These are phyloP conservation scores for Rhizopus stolonifer DNA, from an alignment of 371 early-diverging fungal species.

Conservation along the genomic window DNA sequence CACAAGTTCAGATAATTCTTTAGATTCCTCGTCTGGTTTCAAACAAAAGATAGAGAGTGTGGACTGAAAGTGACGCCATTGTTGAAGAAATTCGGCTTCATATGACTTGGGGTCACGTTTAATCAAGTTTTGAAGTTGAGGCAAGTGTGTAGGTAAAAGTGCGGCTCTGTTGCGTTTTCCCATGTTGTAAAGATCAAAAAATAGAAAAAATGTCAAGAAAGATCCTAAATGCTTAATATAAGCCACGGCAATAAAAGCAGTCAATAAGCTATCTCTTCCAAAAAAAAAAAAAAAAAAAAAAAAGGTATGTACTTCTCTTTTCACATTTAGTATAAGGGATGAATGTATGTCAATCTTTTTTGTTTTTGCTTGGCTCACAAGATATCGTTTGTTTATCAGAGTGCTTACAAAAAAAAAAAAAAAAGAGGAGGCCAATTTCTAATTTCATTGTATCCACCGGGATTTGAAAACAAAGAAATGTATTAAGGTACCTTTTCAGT, in stretches of 20 bases:
- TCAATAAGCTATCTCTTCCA: no score
- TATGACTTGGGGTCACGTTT: slow-evolving; percentile 92
- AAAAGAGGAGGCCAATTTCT: no score
- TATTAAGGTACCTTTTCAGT: no score
- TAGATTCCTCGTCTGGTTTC: slow-evolving; percentile 83
- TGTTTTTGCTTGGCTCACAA: no score
- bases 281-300: no score
- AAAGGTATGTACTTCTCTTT: no score
- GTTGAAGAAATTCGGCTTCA: slow-evolving; percentile 90
- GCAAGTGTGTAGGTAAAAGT: slow-evolving; percentile 80
- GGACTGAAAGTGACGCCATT: slow-evolving; percentile 89
- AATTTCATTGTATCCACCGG: no score
- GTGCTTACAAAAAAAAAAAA: no score
- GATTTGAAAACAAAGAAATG: no score
- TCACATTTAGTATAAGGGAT: no score
- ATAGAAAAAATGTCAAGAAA: slow-evolving; percentile 1
- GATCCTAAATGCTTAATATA: neutral
- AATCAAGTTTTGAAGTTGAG: slow-evolving; percentile 96
- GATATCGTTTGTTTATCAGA: no score
- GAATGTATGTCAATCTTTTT: no score
- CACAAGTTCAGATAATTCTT: slow-evolving; percentile 82
- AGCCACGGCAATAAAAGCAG: neutral
- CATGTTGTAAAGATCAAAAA: slow-evolving; percentile 27
- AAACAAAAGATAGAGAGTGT: slow-evolving; percentile 82
- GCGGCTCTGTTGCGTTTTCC: slow-evolving; percentile 72